Percentiles rank a stretch among this genome's conserved stretches.
phyloP scores from a whole-genome alignment of 768 basidiomycete genomes.

The Lactarius tabidus region DNA sequence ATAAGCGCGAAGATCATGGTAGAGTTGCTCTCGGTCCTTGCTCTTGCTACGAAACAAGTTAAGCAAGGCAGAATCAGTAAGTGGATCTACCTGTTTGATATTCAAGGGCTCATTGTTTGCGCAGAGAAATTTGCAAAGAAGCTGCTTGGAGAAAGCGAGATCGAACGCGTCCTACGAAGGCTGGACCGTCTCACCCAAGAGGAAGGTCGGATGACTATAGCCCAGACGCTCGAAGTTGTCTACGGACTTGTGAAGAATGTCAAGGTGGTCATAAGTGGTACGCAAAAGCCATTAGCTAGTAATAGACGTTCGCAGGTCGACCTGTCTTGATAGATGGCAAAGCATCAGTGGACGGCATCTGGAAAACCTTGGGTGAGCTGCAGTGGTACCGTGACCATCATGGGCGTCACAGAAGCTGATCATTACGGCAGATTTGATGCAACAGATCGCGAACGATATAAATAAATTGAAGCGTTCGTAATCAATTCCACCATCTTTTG shows the following conservation, averaged over 20 bases:
- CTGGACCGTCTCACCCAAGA: slow-evolving; percentile 8
- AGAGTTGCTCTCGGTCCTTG: not conserved
- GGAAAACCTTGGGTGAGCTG: too few relatives aligned
- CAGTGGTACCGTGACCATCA: too few relatives aligned
- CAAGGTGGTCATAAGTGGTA: not conserved
- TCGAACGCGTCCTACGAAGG: not conserved
- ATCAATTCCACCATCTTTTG: too few relatives aligned
- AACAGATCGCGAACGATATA: not conserved
- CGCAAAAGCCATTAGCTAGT: too few relatives aligned
- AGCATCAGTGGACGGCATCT: not conserved
- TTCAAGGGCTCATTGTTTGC: not conserved
- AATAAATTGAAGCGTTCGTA: not conserved
- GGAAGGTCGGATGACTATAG: not conserved
- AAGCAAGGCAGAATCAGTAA: slow-evolving; percentile 3
- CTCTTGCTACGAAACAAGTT: slow-evolving; percentile 7
- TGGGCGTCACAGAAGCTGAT: too few relatives aligned
- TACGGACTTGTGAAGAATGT: slow-evolving; percentile 4
- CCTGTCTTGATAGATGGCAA: slow-evolving; percentile 1
- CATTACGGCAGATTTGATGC: not conserved
- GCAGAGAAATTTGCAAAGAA: not conserved
- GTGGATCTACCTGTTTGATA: not conserved
- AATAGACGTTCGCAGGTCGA: too few relatives aligned
- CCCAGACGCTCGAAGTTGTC: slow-evolving; percentile 3
- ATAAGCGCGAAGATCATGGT: not conserved
- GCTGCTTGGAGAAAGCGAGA: not conserved